A percentile compares a stretch with the other conserved stretches of the same genome.
These are phyloP conservation scores for Pyrenochaeta sp. DNA, from an alignment of 2,329 filamentous ascomycete species.

Conservation along the genomic window DNA sequence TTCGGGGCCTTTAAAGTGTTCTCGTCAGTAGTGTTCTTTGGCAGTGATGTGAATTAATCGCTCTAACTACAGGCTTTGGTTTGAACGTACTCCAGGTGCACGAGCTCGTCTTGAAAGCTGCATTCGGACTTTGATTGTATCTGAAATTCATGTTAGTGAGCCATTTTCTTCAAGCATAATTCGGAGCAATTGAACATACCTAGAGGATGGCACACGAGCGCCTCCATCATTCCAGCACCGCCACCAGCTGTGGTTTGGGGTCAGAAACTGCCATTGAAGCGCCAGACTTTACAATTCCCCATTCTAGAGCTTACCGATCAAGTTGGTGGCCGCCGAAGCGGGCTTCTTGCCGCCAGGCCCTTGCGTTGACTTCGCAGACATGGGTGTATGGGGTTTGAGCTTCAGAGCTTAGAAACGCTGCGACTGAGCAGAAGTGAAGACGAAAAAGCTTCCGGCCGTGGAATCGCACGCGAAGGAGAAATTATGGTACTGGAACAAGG, in stretches of 20 bases:
- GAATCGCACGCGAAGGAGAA: constrained; percentile 3
- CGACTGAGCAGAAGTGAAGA: not conserved
- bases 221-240: constrained; percentile 99
- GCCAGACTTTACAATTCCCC: constrained; percentile 1
- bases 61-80: not conserved
- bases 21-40: constrained; percentile 20
- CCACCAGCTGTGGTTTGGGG: constrained; percentile 75
- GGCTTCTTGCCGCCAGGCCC: constrained; percentile 73
- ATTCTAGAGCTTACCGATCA: constrained; percentile 72
- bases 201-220: constrained; percentile 91
- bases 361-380: constrained; percentile 67
- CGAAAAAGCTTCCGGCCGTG: not conserved
- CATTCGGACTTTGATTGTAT: constrained; percentile 99
- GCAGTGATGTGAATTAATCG: no score
- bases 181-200: constrained; percentile 60
- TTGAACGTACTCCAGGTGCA: constrained; percentile 71
- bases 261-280: constrained; percentile 16
- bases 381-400: constrained; percentile 41
- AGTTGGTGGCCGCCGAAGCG: constrained; percentile 84
- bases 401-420: constrained; percentile 9
- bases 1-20: constrained; percentile 65
- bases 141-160: constrained; percentile 54
- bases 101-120: constrained; percentile 89
- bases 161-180: not conserved
- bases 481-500: constrained; percentile 20